Evolutionary conservation across 768 basidiomycete genomes (phyloP), one percentile per base, ranked within the genome.

Genomic region (Boletus rufocinnamomeus): DNA sequence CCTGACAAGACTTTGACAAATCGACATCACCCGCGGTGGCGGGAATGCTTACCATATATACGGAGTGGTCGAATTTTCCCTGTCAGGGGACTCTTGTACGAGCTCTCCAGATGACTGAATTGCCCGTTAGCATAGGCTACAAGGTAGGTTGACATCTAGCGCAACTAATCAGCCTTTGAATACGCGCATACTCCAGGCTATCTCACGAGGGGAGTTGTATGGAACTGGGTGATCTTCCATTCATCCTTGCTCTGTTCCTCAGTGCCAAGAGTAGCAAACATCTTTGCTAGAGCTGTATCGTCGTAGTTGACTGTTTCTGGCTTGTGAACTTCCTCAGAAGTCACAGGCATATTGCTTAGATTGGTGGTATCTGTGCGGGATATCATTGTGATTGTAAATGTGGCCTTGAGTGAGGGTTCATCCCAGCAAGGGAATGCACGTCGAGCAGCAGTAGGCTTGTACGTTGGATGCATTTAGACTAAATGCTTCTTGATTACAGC

Each of bases 371-470:
- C 83, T 10, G 76, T 78, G 59, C 86, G 84, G n/a, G 93, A 91
- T 66, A 95, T 80, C 80, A 95, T 79, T 16, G 87, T 88, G 58
- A 94, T 76, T 0, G 81, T 67, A 69, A 88, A 91, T 3, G 88
- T 93, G 0, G 94, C 89, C 72, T 98, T 98, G 64, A 95, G 79
- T 38, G 84, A 79, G 17, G 95, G 96, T 69, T 97, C 95, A 69
- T 97, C 95, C 91, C 92, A 96, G 76, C 88, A 92, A 28, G 91
- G 91, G 72, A 93, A 91, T 7, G 88, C 84, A 43, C 84, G 81
- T 50, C 95, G 79, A 10, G 95, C 95, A 58, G 87, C 87, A 41
- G 91, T 96, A 40, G 95, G 87, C 88, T 96, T 62, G 17, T 40
- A 35, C 10, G 11, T 40, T 40, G 34, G 19, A 54, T 52, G 17